Evolutionary conservation across 192 early-diverging fungal genomes (phyloP).

Genomic region (Backusella tarrabulga): DNA sequence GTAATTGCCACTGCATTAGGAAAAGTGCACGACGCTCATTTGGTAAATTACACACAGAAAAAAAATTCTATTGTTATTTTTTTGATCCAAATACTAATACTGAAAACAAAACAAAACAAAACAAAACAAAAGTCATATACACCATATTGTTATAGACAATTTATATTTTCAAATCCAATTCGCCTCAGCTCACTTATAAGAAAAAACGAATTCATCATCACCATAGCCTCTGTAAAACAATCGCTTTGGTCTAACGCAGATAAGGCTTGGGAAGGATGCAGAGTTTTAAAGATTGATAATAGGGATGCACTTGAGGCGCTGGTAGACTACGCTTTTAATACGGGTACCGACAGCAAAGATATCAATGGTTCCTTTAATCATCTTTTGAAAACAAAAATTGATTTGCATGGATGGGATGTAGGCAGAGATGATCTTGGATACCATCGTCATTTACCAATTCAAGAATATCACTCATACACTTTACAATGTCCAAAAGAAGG

Average conservation of each 20-base stretch:
- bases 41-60: conserved; percentile 15
- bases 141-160: conserved; percentile 33
- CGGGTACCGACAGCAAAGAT: conserved; percentile 34
- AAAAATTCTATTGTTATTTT: neutral
- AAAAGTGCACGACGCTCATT: conserved; percentile 35
- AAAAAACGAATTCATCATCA: conserved; percentile 16
- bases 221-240: conserved; percentile 30
- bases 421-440: conserved; percentile 38
- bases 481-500: conserved; percentile 30
- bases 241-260: conserved; percentile 30
- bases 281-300: conserved; percentile 27
- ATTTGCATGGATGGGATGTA: conserved; percentile 36
- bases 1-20: conserved; percentile 27
- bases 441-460: conserved; percentile 31
- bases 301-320: conserved; percentile 24
- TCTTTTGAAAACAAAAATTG: conserved; percentile 34
- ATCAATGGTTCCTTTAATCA: conserved; percentile 32
- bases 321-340: conserved; percentile 31
- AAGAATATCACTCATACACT: conserved; percentile 30
- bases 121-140: conserved; percentile 20
- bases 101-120: neutral
- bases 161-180: conserved; percentile 36
- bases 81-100: neutral
- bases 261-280: conserved; percentile 24
- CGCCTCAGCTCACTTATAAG: conserved; percentile 27